Evolutionary conservation across 2,329 filamentous ascomycete species (phyloP).

Genomic region (Septoria linicola): DNA sequence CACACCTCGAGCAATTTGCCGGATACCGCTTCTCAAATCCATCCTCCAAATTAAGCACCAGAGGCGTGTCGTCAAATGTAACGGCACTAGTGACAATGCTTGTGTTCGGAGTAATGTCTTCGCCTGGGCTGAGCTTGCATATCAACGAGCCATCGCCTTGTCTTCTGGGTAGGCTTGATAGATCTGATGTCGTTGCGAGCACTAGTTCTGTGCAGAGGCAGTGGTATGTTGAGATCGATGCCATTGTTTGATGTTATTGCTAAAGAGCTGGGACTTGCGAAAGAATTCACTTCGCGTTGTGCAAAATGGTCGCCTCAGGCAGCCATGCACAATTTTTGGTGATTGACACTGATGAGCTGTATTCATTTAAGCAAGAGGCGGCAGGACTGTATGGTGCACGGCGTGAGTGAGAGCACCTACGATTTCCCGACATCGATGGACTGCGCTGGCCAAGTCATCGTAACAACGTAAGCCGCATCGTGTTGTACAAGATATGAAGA

Average conservation of each 20-base stretch:
- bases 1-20: slow-evolving; percentile 61
- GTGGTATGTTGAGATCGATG: slow-evolving; percentile 50
- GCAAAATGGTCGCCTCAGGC: not conserved
- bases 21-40: slow-evolving; percentile 67
- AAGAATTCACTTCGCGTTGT: too few species aligned
- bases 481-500: too few species aligned
- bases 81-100: slow-evolving; percentile 24
- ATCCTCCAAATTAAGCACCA: slow-evolving; percentile 43
- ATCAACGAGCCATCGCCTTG: slow-evolving; percentile 56
- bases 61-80: slow-evolving; percentile 16
- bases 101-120: slow-evolving; percentile 21
- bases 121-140: slow-evolving; percentile 48
- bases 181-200: slow-evolving; percentile 55
- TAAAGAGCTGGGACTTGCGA: too few species aligned
- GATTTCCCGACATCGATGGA: too few species aligned
- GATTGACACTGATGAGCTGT: too few species aligned
- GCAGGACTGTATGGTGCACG: too few species aligned
- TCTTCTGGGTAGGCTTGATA: slow-evolving; percentile 56
- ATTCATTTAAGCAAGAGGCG: too few species aligned
- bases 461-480: too few species aligned
- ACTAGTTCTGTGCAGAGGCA: slow-evolving; percentile 67
- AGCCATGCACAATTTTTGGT: too few species aligned
- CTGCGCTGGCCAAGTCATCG: too few species aligned
- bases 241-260: slow-evolving; percentile 10
- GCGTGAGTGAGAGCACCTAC: too few species aligned